Evolutionary conservation across 768 basidiomycete species (phyloP), one percentile per base, ranked within the genome.

Genomic region (Boletus rex-veris): DNA sequence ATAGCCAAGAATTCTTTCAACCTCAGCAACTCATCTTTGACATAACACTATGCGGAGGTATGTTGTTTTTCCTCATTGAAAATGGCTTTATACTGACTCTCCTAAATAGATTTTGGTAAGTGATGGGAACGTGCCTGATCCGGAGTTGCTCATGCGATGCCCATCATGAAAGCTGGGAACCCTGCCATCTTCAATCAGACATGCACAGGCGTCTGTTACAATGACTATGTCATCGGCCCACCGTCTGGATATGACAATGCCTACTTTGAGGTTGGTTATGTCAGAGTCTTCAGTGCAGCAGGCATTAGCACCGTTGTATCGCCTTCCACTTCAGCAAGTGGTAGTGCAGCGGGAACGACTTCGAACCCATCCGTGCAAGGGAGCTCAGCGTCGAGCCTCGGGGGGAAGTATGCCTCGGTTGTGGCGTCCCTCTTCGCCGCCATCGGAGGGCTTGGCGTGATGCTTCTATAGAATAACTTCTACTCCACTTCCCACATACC

Each of bases 21-120:
- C 74, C 82, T 0, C 87, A 90, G 62, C 75, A 80, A 53, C 75
- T 90, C 40, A 83, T 89, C 16, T 81, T 90, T 52, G 84, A 87
- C 63, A 90, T 90, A 53, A 87, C 88, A 1, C 77, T 86, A 7
- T 87, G 86, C 49, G 85, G 84, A 64, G 76, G 76, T 76, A 36
- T 57, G 77, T 78, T 45, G 24, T 43, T 38, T 30, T 59, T 61
- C 16, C 21, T 37, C 10, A 7, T n/a, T 60, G 21, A 55, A 64
- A 48, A 57, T 55, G 33, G 52, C 9, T 45, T 58, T 31, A 58
- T 57, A 39, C 60, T 67, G 48, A 57, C 30, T 11, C 30, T 11
- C 11, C 26, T 41, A 14, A 16, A 49, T 28, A 68, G 80, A 68
- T 42, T 72, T 58, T 45, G 71, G 69, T 70, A 70, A 64, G 55